Conservation (phyloP, 139 green algal genomes). For the Auxenochlorella pyrenoidosa region DNA sequence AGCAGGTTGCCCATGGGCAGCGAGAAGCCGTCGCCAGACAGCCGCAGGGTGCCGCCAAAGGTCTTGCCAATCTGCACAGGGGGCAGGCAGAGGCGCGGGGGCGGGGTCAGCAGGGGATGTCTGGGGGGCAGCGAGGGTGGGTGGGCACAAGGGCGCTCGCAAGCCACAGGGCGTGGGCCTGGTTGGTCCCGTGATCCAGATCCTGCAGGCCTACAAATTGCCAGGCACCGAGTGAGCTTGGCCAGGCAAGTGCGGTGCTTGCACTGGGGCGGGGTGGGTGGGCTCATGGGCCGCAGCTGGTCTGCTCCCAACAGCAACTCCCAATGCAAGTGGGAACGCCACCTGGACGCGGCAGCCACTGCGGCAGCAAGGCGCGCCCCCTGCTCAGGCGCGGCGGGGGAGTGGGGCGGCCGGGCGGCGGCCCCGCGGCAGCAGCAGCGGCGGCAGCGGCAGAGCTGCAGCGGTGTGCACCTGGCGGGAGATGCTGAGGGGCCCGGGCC, state of each 20-base stretch:
- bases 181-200: too few relatives aligned
- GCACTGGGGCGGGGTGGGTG: background rate
- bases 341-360: background rate
- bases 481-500: background rate
- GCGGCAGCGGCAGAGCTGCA: background rate
- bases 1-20: slow-evolving; percentile 30
- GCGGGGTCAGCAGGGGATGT: background rate
- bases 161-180: background rate
- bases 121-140: background rate
- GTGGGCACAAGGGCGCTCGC: background rate
- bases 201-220: too few relatives aligned
- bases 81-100: too few relatives aligned
- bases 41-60: background rate
- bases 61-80: background rate
- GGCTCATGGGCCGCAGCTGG: background rate
- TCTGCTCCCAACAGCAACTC: background rate
- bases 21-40: background rate
- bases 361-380: background rate
- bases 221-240: too few relatives aligned
- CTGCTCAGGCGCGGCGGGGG: background rate
- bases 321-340: background rate
- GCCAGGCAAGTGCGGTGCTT: background rate
- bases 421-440: background rate
- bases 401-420: background rate
- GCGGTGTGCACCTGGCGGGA: background rate